Evolutionary conservation across 495 filamentous ascomycete genomes (phyloP).

Genomic region (Chaetomium cochliodes): DNA sequence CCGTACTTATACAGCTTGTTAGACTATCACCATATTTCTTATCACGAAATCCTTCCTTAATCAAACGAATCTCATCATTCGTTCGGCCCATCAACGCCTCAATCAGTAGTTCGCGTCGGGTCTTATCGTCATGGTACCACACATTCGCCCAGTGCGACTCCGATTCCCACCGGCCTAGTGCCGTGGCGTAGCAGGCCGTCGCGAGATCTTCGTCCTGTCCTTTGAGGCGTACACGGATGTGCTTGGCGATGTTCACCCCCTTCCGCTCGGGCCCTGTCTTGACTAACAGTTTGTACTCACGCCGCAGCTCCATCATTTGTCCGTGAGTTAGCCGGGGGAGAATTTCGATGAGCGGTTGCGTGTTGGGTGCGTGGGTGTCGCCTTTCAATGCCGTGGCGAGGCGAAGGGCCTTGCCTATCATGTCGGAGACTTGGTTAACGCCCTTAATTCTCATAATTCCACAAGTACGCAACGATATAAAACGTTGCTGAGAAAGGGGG

Average conservation of each 20-base stretch:
- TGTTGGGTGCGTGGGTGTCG: slow-evolving; percentile 61
- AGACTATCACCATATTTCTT: slow-evolving; percentile 84
- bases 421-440: slow-evolving; percentile 44
- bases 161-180: slow-evolving; percentile 86
- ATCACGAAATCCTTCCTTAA: slow-evolving; percentile 88
- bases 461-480: too few species aligned
- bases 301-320: slow-evolving; percentile 76
- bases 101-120: slow-evolving; percentile 81
- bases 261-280: slow-evolving; percentile 68
- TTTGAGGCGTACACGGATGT: slow-evolving; percentile 80
- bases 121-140: slow-evolving; percentile 90
- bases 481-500: too few species aligned
- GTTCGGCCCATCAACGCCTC: slow-evolving; percentile 86
- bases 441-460: too few species aligned
- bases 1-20: slow-evolving; percentile 80
- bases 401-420: slow-evolving; percentile 69
- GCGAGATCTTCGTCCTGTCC: slow-evolving; percentile 63
- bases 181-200: slow-evolving; percentile 86
- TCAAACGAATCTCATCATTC: slow-evolving; percentile 78
- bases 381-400: slow-evolving; percentile 74
- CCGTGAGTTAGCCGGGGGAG: slow-evolving; percentile 80
- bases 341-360: slow-evolving; percentile 73
- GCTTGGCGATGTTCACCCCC: slow-evolving; percentile 93
- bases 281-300: slow-evolving; percentile 86
- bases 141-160: slow-evolving; percentile 98